Percentiles rank a stretch among this genome's conserved stretches.
Conservation (phyloP, 148 eudicot species). For the Vaccinium corymbosum region DNA sequence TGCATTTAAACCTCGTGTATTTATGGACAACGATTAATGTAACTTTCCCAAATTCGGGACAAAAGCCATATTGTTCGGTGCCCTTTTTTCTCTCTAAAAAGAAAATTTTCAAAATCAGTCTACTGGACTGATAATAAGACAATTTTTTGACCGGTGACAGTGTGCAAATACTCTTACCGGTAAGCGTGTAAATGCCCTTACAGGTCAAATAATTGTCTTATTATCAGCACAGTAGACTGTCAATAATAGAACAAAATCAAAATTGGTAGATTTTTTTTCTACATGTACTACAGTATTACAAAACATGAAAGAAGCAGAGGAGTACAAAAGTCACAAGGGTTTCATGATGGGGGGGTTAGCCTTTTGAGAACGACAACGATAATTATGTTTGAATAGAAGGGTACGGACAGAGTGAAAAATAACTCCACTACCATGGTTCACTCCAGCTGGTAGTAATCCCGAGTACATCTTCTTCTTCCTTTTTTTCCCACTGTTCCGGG, state of each 20-base stretch:
- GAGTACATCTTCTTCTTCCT: background rate
- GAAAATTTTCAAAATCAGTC: background rate
- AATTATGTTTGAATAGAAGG: background rate
- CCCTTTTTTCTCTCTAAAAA: background rate
- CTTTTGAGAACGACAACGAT: conserved; percentile 33
- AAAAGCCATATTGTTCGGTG: background rate
- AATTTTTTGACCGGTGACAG: too few species aligned
- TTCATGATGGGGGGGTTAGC: conserved; percentile 33
- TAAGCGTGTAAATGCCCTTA: too few species aligned
- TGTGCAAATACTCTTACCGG: too few species aligned
- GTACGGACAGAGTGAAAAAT: background rate
- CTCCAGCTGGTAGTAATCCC: background rate
- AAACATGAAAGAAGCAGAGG: background rate
- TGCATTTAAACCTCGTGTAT: background rate
- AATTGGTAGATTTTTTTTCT: background rate
- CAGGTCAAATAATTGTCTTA: too few species aligned
- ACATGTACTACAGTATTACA: background rate
- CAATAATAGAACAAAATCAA: background rate
- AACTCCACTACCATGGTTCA: conserved; percentile 7
- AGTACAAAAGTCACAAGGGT: conserved; percentile 10
- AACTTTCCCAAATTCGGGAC: background rate
- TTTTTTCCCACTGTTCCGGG: too few species aligned
- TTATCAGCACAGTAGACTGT: too few species aligned
- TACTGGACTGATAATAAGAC: too few species aligned
- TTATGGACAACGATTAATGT: background rate